phyloP scores from a whole-genome alignment of 1,284 basidiomycete genomes.

The Apiotrichum sp. region DNA sequence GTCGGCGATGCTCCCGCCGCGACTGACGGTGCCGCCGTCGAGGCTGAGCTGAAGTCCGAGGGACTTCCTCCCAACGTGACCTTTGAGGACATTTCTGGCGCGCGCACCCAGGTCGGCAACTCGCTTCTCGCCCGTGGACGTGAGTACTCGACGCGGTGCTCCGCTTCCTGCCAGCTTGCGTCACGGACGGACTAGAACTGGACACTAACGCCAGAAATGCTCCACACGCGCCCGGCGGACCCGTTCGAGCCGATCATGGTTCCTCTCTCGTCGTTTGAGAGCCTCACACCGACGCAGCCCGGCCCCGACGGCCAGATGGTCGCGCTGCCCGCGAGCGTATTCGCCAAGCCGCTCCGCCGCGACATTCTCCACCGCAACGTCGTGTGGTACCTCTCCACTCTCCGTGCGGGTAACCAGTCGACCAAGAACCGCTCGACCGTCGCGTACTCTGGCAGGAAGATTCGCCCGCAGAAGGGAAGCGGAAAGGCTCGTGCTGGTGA shows the following conservation, averaged over 20 bases:
- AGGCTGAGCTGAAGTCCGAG: neutral
- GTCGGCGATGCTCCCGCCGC: neutral
- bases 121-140: slow-evolving; percentile 8
- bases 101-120: slow-evolving; percentile 6
- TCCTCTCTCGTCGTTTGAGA: slow-evolving; percentile 40
- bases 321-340: slow-evolving; percentile 53
- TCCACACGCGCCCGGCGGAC: slow-evolving; percentile 9
- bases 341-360: slow-evolving; percentile 75
- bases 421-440: slow-evolving; percentile 91
- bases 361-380: slow-evolving; percentile 93
- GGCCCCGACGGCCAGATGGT: slow-evolving; percentile 20
- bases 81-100: slow-evolving; percentile 23
- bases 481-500: slow-evolving; percentile 87
- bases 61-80: slow-evolving; percentile 26
- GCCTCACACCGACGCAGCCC: slow-evolving; percentile 29
- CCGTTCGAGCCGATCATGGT: slow-evolving; percentile 27
- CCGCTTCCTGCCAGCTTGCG: no score
- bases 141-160: slow-evolving; percentile 1
- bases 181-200: no score
- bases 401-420: slow-evolving; percentile 57
- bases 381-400: slow-evolving; percentile 77
- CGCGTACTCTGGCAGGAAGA: slow-evolving; percentile 77
- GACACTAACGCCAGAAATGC: slow-evolving; percentile 1
- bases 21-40: neutral
- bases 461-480: slow-evolving; percentile 85